Conservation (phyloP, 2,329 filamentous ascomycete species). For the Colletotrichum echinochloae region DNA sequence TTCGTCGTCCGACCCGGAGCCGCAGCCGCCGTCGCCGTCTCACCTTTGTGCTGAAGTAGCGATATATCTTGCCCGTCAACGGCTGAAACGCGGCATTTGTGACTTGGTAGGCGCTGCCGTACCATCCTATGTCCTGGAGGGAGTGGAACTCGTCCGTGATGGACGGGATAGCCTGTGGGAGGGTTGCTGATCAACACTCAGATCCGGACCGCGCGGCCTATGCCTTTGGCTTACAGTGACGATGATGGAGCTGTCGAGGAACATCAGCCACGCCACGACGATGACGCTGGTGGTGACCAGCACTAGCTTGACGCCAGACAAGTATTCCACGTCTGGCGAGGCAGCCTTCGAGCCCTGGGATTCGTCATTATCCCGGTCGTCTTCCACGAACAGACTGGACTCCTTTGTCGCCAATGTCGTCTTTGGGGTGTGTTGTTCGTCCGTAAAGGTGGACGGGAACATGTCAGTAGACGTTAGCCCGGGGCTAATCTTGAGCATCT, state of each 20-base stretch:
- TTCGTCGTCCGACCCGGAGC: neutral
- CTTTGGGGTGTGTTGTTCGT: neutral
- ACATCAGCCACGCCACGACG: conserved; percentile 43
- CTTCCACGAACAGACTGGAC: neutral
- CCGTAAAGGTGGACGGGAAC: conserved; percentile 15
- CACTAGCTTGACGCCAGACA: conserved; percentile 42
- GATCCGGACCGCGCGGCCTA: no score
- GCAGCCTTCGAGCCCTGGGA: neutral
- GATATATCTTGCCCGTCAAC: conserved; percentile 47
- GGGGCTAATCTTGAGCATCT: conserved; percentile 12
- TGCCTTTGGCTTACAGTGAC: conserved; percentile 48
- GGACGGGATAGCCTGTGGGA: conserved; percentile 50
- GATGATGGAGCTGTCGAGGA: conserved; percentile 51
- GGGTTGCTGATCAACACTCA: neutral
- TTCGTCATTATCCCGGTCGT: neutral
- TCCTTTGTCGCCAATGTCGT: neutral
- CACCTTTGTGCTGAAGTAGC: conserved; percentile 53
- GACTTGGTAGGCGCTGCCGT: conserved; percentile 54
- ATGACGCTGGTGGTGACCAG: conserved; percentile 42
- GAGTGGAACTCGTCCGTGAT: conserved; percentile 53
- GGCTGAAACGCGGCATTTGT: conserved; percentile 47
- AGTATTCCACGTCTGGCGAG: neutral
- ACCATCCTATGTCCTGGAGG: conserved; percentile 59
- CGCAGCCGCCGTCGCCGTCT: conserved; percentile 32
- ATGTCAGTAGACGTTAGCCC: conserved; percentile 24